Base-by-base conservation (phyloP, 495 filamentous ascomycete species). In the Aspergillus heteromorphus region DNA sequence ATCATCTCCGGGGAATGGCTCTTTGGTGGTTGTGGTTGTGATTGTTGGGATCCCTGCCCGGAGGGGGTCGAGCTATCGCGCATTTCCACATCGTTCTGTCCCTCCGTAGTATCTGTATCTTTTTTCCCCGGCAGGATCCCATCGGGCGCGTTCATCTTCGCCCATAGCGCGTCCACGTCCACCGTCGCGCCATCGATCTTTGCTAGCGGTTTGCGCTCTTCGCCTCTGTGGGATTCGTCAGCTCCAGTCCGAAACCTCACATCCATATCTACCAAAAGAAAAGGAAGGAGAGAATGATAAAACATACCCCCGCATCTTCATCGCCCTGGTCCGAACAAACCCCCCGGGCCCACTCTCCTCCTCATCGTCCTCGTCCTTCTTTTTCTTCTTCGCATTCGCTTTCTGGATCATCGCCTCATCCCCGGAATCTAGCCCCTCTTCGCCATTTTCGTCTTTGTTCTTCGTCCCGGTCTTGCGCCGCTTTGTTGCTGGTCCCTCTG, bases 121-220 rank as follows among this genome's bases (percentile, higher is more conserved):
- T 64, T 51, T 11, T 59, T 48, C 29, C 59, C 34, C 64, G 56
- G 2, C 54, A 55, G 18, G 53, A 40, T 50, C 48, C 19, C 62
- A n/a, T 65, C 62, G 10, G 72, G 63, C 7, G 79, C 71, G 19
- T 81, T 85, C 88, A 98, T 89, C 60, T 83, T 79, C 25, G 79
- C 80, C 93, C 93, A 98, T 14, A 97, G 62, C 10, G 83, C 83
- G 55, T 97, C 87, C n/a, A 98, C 88, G 64, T 98, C 88, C 45
- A 93, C 73, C 10, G 92, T 96, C 8, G 87, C 85, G 2, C 83
- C 86, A 5, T 84, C 84, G 40, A 77, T 82, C 49, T 71, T 77
- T 6, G 81, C 76, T 29, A 84, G 69, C n/a, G 79, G 68, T 72
- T 82, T 85, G 45, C 78, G 81, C 62, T 88, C 82, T 67, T 81